Conservation (phyloP, 306 rosid genomes). For the Gynostemma pentaphyllum region DNA sequence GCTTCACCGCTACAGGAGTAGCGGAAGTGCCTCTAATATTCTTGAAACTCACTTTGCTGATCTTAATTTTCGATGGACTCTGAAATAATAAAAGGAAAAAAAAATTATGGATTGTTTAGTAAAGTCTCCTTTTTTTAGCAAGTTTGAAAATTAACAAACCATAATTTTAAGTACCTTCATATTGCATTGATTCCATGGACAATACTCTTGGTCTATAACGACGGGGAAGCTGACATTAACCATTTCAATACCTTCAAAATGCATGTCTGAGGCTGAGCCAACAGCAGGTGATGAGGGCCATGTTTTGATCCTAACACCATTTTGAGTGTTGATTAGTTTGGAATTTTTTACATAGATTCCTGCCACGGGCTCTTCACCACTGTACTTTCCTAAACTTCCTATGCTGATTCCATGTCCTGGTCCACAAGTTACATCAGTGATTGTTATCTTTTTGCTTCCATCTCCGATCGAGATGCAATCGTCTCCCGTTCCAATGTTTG, state of each 20-base stretch:
- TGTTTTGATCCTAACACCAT: constrained; percentile 43
- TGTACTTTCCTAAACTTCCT: constrained; percentile 30
- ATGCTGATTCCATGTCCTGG: constrained; percentile 19
- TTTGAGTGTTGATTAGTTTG: constrained; percentile 14
- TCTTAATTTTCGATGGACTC: constrained; percentile 32
- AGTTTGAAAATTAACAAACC: too few relatives aligned
- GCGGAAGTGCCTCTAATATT: constrained; percentile 26
- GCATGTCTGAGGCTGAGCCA: constrained; percentile 12
- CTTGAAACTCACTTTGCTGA: constrained; percentile 36
- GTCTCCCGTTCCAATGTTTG: constrained; percentile 25
- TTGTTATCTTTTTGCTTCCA: constrained; percentile 15
- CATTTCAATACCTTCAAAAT: constrained; percentile 31
- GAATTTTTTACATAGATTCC: constrained; percentile 21
- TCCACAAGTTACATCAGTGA: constrained; percentile 22
- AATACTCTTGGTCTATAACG: constrained; percentile 40
- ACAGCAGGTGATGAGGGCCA: constrained; percentile 18
- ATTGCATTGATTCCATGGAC: constrained; percentile 34
- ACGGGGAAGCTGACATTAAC: constrained; percentile 22
- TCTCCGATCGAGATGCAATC: constrained; percentile 47
- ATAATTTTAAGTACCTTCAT: too few relatives aligned
- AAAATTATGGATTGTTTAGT: background rate
- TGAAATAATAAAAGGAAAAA: background rate
- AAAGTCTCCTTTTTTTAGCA: too few relatives aligned
- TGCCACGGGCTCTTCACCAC: constrained; percentile 10
- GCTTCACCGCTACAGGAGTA: constrained; percentile 16